Base-by-base conservation (phyloP, 768 basidiomycete genomes). In the Xanthoconium purpureum region DNA sequence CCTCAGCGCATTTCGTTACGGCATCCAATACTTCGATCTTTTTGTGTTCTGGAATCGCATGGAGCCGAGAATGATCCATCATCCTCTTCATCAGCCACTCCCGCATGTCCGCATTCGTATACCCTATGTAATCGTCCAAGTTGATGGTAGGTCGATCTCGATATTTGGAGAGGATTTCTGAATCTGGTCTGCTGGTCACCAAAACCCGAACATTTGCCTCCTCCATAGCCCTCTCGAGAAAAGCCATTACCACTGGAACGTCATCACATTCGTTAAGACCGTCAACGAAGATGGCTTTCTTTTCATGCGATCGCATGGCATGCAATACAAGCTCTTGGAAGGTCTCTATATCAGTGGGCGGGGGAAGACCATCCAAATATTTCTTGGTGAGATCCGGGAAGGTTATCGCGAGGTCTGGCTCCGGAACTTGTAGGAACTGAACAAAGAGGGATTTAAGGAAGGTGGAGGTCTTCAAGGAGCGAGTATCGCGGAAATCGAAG, bases 201-300 rank as follows among this genome's bases (percentile, higher is more conserved):
- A 69, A 37, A 43, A 70, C 40, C 18, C 66, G 66, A 56, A 66
- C 60, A 40, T 66, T 60, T 33, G 55, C 6, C 50, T 69, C 68
- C 17, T 59, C 48, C 63, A 63, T 58, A 29, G 50, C 50, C 46
- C 35, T 63, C 47, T 70, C 63, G 11, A 69, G 66, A 49, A 67
- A 70, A 32, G 35, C 29, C 49, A 69, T 61, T 18, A 63, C 58
- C 3, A 24, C 49, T 0, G 45, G 58, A 30, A 64, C 46, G 14
- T 67, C 63, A 17, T 70, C 58, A 47, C 68, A 68, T 50, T 68
- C 67, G 44, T 68, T 61, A 30, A 68, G 63, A 35, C 66, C 63
- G 4, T 68, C 67, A 9, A 68, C 39, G 3, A 70, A 59, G 11
- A 70, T 61, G 17, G 47, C 36, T 42, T 56, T 69, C 38, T 59